Evolutionary conservation across 805 yeast genomes (phyloP).

Genomic region (Naumovozyma castellii): DNA sequence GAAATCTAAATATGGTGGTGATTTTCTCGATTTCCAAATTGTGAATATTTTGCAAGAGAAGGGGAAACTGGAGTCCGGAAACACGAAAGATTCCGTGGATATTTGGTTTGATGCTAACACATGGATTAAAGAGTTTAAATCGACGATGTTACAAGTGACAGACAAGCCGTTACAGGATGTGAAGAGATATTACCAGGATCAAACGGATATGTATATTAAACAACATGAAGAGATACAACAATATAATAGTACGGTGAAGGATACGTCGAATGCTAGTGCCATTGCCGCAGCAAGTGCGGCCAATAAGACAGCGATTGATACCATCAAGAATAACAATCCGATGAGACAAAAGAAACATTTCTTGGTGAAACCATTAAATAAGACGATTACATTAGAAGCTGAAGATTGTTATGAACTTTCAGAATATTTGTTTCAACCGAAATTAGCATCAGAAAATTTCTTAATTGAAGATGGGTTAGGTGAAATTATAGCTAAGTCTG

Average conservation of each 20-base stretch:
- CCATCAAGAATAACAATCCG: slow-evolving; percentile 12
- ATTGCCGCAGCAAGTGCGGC: slow-evolving; percentile 1
- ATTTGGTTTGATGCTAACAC: slow-evolving; percentile 23
- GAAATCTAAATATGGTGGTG: slow-evolving; percentile 74
- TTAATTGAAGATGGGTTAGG: slow-evolving; percentile 20
- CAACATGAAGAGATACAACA: slow-evolving; percentile 16
- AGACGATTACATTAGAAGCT: slow-evolving; percentile 18
- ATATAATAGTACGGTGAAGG: slow-evolving; percentile 3
- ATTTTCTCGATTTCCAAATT: slow-evolving; percentile 62
- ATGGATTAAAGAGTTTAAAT: slow-evolving; percentile 27
- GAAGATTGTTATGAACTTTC: slow-evolving; percentile 20
- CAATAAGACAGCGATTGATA: slow-evolving; percentile 1
- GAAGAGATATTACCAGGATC: slow-evolving; percentile 20
- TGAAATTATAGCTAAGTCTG: slow-evolving; percentile 19
- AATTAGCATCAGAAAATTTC: slow-evolving; percentile 11
- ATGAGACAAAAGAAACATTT: slow-evolving; percentile 16
- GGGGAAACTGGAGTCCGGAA: slow-evolving; percentile 6
- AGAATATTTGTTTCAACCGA: slow-evolving; percentile 26
- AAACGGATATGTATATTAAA: slow-evolving; percentile 11
- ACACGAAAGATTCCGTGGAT: slow-evolving; percentile 6
- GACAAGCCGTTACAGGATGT: slow-evolving; percentile 20
- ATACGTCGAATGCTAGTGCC: neutral
- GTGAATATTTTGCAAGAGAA: slow-evolving; percentile 35
- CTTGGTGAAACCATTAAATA: slow-evolving; percentile 9
- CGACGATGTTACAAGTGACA: slow-evolving; percentile 23